Conservation (phyloP, 140 eudicot species). For the Senecio squalidus region DNA sequence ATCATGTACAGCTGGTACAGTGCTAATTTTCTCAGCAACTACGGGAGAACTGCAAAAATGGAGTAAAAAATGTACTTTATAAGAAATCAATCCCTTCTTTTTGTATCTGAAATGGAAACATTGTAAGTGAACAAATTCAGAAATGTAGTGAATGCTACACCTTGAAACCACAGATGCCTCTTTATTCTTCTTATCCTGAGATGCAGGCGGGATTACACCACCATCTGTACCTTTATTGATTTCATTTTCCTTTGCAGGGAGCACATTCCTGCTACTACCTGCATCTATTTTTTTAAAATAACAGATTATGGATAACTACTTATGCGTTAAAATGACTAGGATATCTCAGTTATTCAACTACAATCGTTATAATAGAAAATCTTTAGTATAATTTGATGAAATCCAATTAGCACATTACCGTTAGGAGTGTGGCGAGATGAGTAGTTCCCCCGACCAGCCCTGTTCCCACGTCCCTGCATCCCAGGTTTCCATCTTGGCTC, state of each 20-base stretch:
- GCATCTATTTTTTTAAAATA: conserved; percentile 35
- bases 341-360: not conserved
- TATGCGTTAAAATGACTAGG: not conserved
- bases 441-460: conserved; percentile 64
- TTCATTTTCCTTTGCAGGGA: conserved; percentile 54
- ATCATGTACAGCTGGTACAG: too few relatives aligned
- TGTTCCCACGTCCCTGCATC: conserved; percentile 59
- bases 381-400: not conserved
- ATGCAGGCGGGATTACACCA: conserved; percentile 24
- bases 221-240: conserved; percentile 35
- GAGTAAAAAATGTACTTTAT: conserved; percentile 7
- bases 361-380: not conserved
- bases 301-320: not conserved
- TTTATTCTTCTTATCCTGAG: conserved; percentile 38
- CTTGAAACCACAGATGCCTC: conserved; percentile 35
- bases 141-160: conserved; percentile 24
- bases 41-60: conserved; percentile 44
- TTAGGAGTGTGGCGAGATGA: conserved; percentile 44
- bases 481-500: conserved; percentile 77
- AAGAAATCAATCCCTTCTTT: conserved; percentile 1
- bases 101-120: not conserved
- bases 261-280: conserved; percentile 45
- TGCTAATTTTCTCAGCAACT: conserved; percentile 35
- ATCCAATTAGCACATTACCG: conserved; percentile 38
- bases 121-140: not conserved